Evolutionary conservation across 2,329 filamentous ascomycete genomes (phyloP).

Genomic region (Aciculosporium take): DNA sequence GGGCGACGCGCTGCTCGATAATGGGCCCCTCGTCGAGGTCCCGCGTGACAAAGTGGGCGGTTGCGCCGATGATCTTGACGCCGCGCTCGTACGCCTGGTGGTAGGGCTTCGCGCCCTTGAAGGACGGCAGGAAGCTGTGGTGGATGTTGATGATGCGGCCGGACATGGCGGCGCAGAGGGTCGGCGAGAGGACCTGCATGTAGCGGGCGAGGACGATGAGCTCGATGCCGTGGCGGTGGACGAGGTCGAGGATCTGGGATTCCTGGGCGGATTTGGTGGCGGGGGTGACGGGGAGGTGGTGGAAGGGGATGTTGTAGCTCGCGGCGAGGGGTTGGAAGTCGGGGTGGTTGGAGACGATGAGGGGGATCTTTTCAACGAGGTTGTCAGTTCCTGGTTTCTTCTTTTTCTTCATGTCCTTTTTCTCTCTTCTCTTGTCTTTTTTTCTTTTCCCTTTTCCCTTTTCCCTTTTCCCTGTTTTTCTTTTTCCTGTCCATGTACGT

Average conservation of each 20-base stretch:
- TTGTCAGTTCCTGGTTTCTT: too few relatives aligned
- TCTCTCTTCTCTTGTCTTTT: background rate
- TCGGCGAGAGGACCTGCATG: conserved; percentile 73
- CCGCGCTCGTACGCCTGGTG: conserved; percentile 77
- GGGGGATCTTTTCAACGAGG: too few relatives aligned
- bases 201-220: conserved; percentile 71
- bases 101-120: conserved; percentile 82
- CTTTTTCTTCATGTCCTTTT: too few relatives aligned
- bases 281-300: conserved; percentile 65
- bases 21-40: conserved; percentile 79
- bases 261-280: conserved; percentile 69
- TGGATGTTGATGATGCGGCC: conserved; percentile 88
- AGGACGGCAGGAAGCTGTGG: conserved; percentile 72
- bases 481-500: too few relatives aligned
- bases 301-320: conserved; percentile 65
- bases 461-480: too few relatives aligned
- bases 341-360: conserved; percentile 72
- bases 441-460: too few relatives aligned
- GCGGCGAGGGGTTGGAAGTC: conserved; percentile 56
- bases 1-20: conserved; percentile 68
- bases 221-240: conserved; percentile 55
- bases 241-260: conserved; percentile 53
- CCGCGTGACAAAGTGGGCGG: conserved; percentile 73
- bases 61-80: conserved; percentile 79
- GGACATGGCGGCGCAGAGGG: conserved; percentile 62